Conservation (phyloP, 2,329 filamentous ascomycete species). For the Cladophialophora bantiana region DNA sequence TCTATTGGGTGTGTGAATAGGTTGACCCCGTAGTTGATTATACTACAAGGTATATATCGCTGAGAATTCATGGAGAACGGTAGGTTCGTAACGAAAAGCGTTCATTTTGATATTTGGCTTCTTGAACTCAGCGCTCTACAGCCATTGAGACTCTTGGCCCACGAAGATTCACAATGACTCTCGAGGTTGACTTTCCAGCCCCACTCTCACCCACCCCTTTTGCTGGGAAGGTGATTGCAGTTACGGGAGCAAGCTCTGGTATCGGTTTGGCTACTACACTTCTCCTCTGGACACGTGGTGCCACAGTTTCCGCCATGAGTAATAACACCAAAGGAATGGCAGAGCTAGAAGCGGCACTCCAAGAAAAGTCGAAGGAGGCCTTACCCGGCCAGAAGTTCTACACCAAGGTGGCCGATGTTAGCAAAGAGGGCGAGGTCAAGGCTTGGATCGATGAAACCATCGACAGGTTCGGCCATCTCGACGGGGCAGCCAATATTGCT, state of each 20-base stretch:
- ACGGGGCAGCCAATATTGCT: conserved; percentile 28
- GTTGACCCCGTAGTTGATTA: too few species aligned
- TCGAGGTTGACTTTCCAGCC: conserved; percentile 5
- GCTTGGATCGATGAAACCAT: conserved; percentile 30
- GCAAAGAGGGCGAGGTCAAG: conserved; percentile 24
- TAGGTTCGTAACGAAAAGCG: too few species aligned
- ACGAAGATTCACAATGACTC: conserved; percentile 1
- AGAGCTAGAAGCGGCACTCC: conserved; percentile 11
- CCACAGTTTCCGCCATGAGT: conserved; percentile 48
- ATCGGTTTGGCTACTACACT: conserved; percentile 60
- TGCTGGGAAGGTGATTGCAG: conserved; percentile 18
- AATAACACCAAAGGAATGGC: conserved; percentile 14
- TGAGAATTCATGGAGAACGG: too few species aligned
- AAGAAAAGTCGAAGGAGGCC: conserved; percentile 17
- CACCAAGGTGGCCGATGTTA: conserved; percentile 26
- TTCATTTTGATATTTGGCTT: too few species aligned
- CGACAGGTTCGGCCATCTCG: conserved; percentile 24
- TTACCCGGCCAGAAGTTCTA: conserved; percentile 36
- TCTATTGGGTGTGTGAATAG: too few species aligned
- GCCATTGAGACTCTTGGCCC: not conserved
- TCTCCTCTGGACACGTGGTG: conserved; percentile 54
- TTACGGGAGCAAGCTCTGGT: conserved; percentile 48
- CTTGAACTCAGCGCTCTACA: not conserved
- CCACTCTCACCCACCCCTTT: conserved; percentile 1
- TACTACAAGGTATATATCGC: too few species aligned